Base-by-base conservation (phyloP, 768 basidiomycete genomes). In the Neoboletus magnificus region DNA sequence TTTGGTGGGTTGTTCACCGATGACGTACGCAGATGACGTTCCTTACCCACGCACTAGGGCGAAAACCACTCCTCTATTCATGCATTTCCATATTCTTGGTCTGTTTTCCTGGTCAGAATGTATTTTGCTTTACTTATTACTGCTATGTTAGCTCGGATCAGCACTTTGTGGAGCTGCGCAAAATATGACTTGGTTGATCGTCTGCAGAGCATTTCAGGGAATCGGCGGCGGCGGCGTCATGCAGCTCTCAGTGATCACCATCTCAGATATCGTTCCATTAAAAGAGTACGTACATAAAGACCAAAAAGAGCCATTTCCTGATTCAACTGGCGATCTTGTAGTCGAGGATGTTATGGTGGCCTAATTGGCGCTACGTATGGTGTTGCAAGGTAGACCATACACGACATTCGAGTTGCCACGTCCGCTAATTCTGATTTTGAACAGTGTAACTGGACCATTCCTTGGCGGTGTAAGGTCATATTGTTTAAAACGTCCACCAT, bases 351-450 rank as follows among this genome's bases (percentile, higher is more conserved):
- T 59, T 93, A 85, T 61, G 82, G 82, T 27, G 91, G 90, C 5
- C 71, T 85, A 3, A 72, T 91, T 42, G 89, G 82, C n/a, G 86
- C 89, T 0, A 88, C 89, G 0, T 93, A 88, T 85, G 92, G 91
- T 5, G 79, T 81, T 50, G 80, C 82, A 0, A 78, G 80, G 77
- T 77, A 54, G 4, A 11, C 6, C 15, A 32, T 37, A 42, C 22
- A 4, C 23, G 13, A 6, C 2, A 47, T 42, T 32, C 40, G 22
- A n/a, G 12, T 15, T 5, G 9, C 30, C 2, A 16, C 5, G 16
- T 5, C 15, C 12, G 9, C 50, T 61, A 13, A 64, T 22, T 4
- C 23, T 27, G 50, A 54, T 39, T 29, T 2, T 40, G 29, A 52
- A 46, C 15, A 83, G 85, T 56, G 83, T 89, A 20, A 59, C 88